These are phyloP conservation scores for Boletus mariae DNA, from an alignment of 1,284 basidiomycete genomes.

Conservation along the genomic window DNA sequence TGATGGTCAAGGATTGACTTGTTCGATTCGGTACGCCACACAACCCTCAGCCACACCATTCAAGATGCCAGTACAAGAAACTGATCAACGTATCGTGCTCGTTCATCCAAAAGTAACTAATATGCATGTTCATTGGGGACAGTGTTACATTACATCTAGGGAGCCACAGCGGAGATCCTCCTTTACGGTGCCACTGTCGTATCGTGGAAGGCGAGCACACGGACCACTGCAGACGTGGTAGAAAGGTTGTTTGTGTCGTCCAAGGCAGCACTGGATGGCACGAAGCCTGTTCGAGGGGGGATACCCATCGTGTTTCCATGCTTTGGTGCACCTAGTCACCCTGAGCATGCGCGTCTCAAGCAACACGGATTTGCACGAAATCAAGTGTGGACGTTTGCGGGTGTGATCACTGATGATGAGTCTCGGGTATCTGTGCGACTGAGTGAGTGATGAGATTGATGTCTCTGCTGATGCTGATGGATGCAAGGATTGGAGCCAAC, in stretches of 20 bases:
- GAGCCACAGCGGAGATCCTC: conserved; percentile 66
- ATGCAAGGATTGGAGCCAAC: conserved; percentile 59
- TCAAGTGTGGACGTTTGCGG: conserved; percentile 65
- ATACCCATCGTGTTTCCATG: conserved; percentile 84
- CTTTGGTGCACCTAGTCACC: conserved; percentile 75
- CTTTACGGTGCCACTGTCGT: conserved; percentile 81
- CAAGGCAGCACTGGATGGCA: conserved; percentile 72
- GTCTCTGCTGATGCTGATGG: conserved; percentile 4
- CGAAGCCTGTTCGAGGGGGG: conserved; percentile 75
- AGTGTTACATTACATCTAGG: conserved; percentile 43
- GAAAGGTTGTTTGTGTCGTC: conserved; percentile 78
- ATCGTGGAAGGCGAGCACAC: conserved; percentile 63
- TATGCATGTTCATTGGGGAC: background rate
- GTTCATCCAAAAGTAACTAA: conserved; percentile 49
- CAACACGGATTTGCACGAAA: conserved; percentile 88
- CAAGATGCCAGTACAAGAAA: conserved; percentile 50
- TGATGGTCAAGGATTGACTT: background rate
- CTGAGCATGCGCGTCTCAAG: conserved; percentile 65
- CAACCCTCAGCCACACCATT: conserved; percentile 17
- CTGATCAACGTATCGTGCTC: conserved; percentile 41
- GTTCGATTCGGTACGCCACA: conserved; percentile 17
- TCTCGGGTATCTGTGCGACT: conserved; percentile 71
- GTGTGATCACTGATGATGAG: conserved; percentile 64
- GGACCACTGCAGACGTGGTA: conserved; percentile 35
- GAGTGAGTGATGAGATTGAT: conserved; percentile 43